Conservation (phyloP, 805 yeast species). For the Saccharomycopsis amapae region DNA sequence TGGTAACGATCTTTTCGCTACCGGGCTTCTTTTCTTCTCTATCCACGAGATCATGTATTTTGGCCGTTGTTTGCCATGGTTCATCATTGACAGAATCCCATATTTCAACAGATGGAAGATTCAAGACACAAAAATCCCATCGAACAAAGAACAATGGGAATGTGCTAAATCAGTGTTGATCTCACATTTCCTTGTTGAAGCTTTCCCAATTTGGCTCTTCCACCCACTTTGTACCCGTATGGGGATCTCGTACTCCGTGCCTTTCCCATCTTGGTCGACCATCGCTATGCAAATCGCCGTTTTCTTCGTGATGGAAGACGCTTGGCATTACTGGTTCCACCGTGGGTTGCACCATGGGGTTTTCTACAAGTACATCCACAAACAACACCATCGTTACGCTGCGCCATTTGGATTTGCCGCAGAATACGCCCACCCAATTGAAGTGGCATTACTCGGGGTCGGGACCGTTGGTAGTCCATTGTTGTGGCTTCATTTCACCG, state of each 20-base stretch:
- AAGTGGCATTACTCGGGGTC: conserved; percentile 81
- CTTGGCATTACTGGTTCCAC: conserved; percentile 95
- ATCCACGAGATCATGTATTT: conserved; percentile 70
- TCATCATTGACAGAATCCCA: conserved; percentile 60
- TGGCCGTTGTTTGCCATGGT: conserved; percentile 76
- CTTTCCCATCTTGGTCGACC: conserved; percentile 52
- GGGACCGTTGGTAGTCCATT: conserved; percentile 97
- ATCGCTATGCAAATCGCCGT: conserved; percentile 50
- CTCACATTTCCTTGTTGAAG: conserved; percentile 71
- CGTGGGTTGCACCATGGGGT: conserved; percentile 82
- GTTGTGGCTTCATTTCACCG: conserved; percentile 67
- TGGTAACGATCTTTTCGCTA: conserved; percentile 67
- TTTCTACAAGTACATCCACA: conserved; percentile 89
- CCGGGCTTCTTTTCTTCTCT: conserved; percentile 59
- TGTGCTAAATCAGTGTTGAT: conserved; percentile 62
- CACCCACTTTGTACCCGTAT: conserved; percentile 64
- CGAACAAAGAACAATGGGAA: conserved; percentile 67
- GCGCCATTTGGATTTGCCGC: conserved; percentile 98
- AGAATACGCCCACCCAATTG: conserved; percentile 95
- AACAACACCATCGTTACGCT: conserved; percentile 96
- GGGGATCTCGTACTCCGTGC: conserved; percentile 56
- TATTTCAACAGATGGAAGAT: conserved; percentile 67
- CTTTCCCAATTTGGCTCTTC: conserved; percentile 77
- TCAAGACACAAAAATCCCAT: conserved; percentile 60
- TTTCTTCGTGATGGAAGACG: conserved; percentile 69